Base-by-base conservation (phyloP, 768 basidiomycete genomes). In the Calocybe indica region DNA sequence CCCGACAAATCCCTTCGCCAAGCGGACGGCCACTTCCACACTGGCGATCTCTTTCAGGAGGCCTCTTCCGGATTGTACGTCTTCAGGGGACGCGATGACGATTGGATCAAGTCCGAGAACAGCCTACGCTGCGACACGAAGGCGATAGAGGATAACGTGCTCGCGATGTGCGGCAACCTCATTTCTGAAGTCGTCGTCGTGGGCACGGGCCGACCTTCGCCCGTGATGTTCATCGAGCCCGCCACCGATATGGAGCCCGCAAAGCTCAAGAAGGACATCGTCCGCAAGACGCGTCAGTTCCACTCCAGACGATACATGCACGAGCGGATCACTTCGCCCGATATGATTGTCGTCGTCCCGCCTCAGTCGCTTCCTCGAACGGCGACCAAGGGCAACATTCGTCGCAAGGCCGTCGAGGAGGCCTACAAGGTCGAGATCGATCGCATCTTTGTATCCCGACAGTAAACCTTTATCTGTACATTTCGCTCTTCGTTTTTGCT, bases 371-470 rank as follows among this genome's bases (percentile, higher is more conserved):
- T 90, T 37, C 88, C 88, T 35, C 72, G 88, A 53, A 90, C 88
- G 0, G 80, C 79, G 13, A 88, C 88, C 9, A 90, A 90, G 67
- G 87, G 88, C 29, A 90, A 89, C 58, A 83, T 90, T 53, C 80
- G 88, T 43, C 77, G 88, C 39, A 78, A 73, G 54, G 86, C 84
- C 9, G 85, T 88, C 14, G 88, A 90, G 64, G 83, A 85, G 52
- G 55, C 69, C 22, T 86, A 77, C 69, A 71, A 72, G 56, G 54
- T 58, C 22, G 67, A 76, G 47, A 72, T 90, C 15, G 84, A 89
- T 62, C 58, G 60, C 33, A 73, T 87, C 34, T 88, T 81, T 54
- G 62, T 43, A 32, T 53, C 49, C 28, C 28, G 38, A 33, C 52
- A 37, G n/a, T 52, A 39, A 52, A 43, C 37, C 7, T 13, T 8